These are phyloP conservation scores for Fusarium sp. DNA, from an alignment of 2,329 filamentous ascomycete species.

Conservation along the genomic window DNA sequence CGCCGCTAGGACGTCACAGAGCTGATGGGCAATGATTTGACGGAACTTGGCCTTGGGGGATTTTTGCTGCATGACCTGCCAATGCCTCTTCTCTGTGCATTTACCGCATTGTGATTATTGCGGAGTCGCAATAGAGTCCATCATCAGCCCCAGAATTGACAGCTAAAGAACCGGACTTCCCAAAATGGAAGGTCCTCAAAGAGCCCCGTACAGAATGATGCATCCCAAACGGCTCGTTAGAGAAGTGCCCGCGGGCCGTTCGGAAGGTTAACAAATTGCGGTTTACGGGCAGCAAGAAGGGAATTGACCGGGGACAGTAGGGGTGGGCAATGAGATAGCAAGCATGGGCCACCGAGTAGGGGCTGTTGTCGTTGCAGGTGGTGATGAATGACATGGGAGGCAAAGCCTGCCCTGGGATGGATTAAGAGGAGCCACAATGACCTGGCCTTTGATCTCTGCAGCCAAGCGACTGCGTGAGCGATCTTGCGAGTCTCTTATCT, in stretches of 20 bases:
- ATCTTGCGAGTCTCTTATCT: conserved; percentile 1
- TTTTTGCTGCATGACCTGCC: neutral
- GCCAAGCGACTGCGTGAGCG: neutral
- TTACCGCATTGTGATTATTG: neutral
- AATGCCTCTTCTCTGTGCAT: neutral
- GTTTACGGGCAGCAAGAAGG: neutral
- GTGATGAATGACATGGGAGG: conserved; percentile 1
- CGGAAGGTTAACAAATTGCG: neutral
- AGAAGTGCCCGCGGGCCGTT: conserved; percentile 2
- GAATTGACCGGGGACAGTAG: neutral
- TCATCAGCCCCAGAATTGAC: neutral
- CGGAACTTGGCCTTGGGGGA: neutral
- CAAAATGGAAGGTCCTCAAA: conserved; percentile 1
- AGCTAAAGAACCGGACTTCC: neutral
- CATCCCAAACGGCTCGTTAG: neutral
- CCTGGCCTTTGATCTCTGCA: conserved; percentile 6
- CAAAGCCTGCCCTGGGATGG: neutral
- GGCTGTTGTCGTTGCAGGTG: conserved; percentile 1
- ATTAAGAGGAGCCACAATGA: neutral
- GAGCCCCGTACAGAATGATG: neutral
- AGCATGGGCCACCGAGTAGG: conserved; percentile 3
- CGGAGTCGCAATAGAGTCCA: neutral
- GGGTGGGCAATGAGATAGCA: neutral
- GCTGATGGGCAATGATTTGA: neutral
- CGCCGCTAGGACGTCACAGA: neutral